These are phyloP conservation scores for Serpula lacrymans DNA, from an alignment of 768 basidiomycete genomes.

Conservation along the genomic window DNA sequence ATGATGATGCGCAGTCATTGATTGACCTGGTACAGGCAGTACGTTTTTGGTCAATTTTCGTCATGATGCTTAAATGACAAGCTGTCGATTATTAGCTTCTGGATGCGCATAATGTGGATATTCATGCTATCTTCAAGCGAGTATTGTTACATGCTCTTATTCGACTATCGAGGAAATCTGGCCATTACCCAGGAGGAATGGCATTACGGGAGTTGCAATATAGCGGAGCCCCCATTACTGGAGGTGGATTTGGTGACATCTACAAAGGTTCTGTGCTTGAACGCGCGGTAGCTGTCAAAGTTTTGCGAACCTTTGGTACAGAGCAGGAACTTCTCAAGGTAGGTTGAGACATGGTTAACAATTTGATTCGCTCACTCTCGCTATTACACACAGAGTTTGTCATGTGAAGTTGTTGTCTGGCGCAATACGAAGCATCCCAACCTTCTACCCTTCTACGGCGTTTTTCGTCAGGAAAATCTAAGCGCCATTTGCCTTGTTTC, in stretches of 20 bases:
- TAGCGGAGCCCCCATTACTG: constrained; percentile 11
- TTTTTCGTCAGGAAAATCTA: constrained; percentile 5
- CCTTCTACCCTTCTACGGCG: constrained; percentile 29
- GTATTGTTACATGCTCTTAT: constrained; percentile 26
- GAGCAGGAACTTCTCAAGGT: constrained; percentile 23
- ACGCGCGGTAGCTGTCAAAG: constrained; percentile 29
- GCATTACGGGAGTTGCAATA: constrained; percentile 7
- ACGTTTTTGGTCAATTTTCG: background rate
- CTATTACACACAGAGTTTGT: constrained; percentile 20
- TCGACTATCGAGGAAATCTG: constrained; percentile 25
- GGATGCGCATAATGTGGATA: constrained; percentile 23
- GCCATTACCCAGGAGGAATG: constrained; percentile 24
- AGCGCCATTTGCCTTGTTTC: constrained; percentile 18
- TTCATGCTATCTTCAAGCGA: constrained; percentile 23
- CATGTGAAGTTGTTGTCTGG: constrained; percentile 28
- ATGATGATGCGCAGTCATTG: constrained; percentile 20
- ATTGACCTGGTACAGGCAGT: constrained; percentile 25
- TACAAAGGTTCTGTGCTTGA: constrained; percentile 23
- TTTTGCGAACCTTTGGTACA: constrained; percentile 17
- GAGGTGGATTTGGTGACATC: constrained; percentile 32
- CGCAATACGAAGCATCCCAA: constrained; percentile 24
- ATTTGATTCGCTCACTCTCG: constrained; percentile 13
- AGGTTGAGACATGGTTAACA: constrained; percentile 10
- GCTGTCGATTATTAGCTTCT: background rate
- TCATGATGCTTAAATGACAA: too few relatives aligned